A percentile compares a stretch with the other conserved stretches of the same genome.
These are phyloP conservation scores for Citeromyces siamensis DNA, from an alignment of 1,139 yeast genomes.

Conservation along the genomic window DNA sequence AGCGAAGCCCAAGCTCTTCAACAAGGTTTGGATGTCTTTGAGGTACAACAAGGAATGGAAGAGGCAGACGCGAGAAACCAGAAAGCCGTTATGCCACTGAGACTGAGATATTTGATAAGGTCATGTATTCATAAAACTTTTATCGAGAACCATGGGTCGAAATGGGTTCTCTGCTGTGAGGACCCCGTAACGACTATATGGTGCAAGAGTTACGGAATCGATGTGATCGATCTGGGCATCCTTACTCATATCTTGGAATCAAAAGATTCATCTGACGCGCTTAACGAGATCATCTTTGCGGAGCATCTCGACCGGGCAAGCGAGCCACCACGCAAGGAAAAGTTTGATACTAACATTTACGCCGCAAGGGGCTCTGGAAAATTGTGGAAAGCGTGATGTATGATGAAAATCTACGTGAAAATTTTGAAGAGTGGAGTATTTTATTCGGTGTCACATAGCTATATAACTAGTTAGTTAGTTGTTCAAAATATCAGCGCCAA, in stretches of 20 bases:
- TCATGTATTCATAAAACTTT: conserved; percentile 35
- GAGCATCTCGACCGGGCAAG: conserved; percentile 3
- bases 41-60: not conserved
- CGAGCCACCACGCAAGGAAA: not conserved
- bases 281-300: not conserved
- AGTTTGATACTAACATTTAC: conserved; percentile 20
- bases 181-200: conserved; percentile 39
- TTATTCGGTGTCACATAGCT: not conserved
- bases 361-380: conserved; percentile 44
- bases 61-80: conserved; percentile 6
- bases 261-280: not conserved
- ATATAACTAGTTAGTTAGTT: not conserved
- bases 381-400: conserved; percentile 32
- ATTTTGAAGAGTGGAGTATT: not conserved
- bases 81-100: conserved; percentile 33
- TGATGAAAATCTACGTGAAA: not conserved
- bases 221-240: conserved; percentile 31
- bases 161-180: conserved; percentile 45
- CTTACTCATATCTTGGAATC: conserved; percentile 1
- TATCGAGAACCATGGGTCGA: conserved; percentile 19
- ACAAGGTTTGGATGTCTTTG: not conserved
- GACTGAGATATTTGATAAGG: conserved; percentile 35
- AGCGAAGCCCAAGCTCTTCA: conserved; percentile 4
- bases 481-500: not conserved
- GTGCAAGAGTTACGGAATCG: conserved; percentile 42